A percentile compares a stretch with the other conserved stretches of the same genome.
Conservation (phyloP, 2,329 filamentous ascomycete species). For the Bipolaris oryzae region DNA sequence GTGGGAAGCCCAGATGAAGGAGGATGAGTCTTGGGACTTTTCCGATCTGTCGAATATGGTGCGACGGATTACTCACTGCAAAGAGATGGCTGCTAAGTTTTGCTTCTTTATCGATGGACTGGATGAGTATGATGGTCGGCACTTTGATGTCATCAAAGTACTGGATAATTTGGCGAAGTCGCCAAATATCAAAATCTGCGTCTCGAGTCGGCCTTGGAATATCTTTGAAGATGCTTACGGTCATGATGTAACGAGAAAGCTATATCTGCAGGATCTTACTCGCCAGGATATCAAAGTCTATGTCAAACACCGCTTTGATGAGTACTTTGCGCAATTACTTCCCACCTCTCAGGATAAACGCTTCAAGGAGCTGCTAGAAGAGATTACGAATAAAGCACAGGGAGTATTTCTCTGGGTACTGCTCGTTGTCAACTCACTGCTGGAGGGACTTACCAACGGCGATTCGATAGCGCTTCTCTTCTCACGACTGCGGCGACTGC, state of each 20-base stretch:
- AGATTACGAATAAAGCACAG: not conserved
- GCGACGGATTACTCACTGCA: not conserved
- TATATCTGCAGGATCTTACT: not conserved
- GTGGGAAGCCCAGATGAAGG: not conserved
- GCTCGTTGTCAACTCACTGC: conserved; percentile 2
- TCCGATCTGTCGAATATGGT: not conserved
- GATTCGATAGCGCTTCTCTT: not conserved
- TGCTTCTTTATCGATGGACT: conserved; percentile 27
- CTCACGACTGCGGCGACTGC: conserved; percentile 15
- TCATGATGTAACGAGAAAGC: not conserved
- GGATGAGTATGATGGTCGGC: conserved; percentile 16
- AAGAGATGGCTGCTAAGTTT: conserved; percentile 3
- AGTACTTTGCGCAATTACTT: not conserved
- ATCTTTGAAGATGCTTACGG: conserved; percentile 1
- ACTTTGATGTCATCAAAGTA: conserved; percentile 7
- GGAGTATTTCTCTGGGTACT: not conserved
- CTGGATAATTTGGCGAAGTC: conserved; percentile 1
- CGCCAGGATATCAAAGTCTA: not conserved
- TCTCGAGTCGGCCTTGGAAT: conserved; percentile 14
- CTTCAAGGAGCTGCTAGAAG: not conserved
- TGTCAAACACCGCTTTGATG: not conserved
- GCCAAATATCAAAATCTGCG: conserved; percentile 13
- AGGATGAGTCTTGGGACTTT: not conserved
- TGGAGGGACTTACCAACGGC: not conserved
- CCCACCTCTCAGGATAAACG: not conserved